Conservation (phyloP, 345 rosid genomes). For the Bretschneidera sinensis region DNA sequence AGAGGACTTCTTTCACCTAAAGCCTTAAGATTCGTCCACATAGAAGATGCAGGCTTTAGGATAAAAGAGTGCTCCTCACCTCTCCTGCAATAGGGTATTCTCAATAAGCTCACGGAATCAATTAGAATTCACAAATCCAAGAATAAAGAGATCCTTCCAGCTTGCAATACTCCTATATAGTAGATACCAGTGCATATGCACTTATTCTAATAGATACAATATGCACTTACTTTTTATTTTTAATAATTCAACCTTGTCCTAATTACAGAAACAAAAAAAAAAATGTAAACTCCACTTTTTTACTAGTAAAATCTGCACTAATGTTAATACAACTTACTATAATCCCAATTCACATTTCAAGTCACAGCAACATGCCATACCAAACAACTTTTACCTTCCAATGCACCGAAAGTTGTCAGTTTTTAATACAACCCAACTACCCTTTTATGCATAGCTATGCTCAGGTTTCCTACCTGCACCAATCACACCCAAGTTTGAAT, state of each 20-base stretch:
- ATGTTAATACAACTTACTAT: neutral
- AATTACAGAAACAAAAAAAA: neutral
- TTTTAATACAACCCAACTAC: neutral
- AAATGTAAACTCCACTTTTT: too few relatives aligned
- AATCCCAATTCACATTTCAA: neutral
- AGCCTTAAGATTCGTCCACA: constrained; percentile 49
- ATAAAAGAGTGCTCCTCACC: constrained; percentile 98
- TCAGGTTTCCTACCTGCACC: neutral
- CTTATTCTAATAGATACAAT: too few relatives aligned
- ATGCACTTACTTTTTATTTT: neutral
- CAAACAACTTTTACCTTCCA: neutral
- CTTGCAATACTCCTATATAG: too few relatives aligned
- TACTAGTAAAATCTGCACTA: too few relatives aligned
- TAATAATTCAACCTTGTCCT: neutral
- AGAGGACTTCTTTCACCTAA: constrained; percentile 41
- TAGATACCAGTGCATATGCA: too few relatives aligned
- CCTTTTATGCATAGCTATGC: neutral
- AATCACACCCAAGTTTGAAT: neutral
- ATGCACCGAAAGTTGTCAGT: neutral
- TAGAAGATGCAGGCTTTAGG: constrained; percentile 66
- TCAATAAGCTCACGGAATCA: neutral
- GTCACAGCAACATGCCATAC: neutral
- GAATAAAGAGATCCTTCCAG: too few relatives aligned
- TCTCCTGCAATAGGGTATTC: constrained; percentile 48
- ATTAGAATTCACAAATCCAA: neutral